These are phyloP conservation scores for Ustilago nuda DNA, from an alignment of 1,284 basidiomycete genomes.

Conservation along the genomic window DNA sequence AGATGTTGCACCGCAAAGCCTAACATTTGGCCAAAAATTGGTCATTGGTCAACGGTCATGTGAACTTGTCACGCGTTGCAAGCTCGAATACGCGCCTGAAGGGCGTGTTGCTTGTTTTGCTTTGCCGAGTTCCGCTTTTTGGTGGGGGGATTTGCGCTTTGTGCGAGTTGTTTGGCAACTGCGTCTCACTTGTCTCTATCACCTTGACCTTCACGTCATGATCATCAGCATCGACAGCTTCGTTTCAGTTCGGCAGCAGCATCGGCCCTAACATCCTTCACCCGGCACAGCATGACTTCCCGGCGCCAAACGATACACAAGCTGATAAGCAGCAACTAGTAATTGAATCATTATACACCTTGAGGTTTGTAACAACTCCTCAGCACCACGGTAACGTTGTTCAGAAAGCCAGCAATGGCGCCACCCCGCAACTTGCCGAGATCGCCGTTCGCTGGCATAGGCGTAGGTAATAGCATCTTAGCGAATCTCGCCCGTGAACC, in stretches of 20 bases:
- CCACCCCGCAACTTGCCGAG: conserved; percentile 32
- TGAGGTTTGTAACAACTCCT: no score
- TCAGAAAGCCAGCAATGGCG: conserved; percentile 3
- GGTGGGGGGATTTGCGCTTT: neutral
- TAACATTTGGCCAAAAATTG: neutral
- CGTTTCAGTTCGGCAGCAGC: neutral
- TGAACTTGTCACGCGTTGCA: conserved; percentile 11
- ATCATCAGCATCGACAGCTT: neutral
- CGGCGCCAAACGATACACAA: neutral
- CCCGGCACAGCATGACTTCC: neutral
- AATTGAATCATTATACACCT: neutral
- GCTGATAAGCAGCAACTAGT: neutral
- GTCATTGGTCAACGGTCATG: conserved; percentile 6
- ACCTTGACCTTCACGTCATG: no score
- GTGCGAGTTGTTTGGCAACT: neutral
- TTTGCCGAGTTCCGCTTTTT: neutral
- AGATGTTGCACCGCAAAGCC: neutral
- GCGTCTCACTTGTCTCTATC: neutral
- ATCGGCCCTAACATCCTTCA: neutral
- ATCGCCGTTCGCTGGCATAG: conserved; percentile 44
- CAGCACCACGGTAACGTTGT: no score
- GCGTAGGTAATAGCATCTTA: conserved; percentile 32
- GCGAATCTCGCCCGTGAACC: conserved; percentile 22
- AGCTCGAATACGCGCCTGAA: conserved; percentile 9
- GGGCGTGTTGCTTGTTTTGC: conserved; percentile 4